phyloP scores from a whole-genome alignment of 176 grass and related monocot genomes.

The Stipa capillata region DNA sequence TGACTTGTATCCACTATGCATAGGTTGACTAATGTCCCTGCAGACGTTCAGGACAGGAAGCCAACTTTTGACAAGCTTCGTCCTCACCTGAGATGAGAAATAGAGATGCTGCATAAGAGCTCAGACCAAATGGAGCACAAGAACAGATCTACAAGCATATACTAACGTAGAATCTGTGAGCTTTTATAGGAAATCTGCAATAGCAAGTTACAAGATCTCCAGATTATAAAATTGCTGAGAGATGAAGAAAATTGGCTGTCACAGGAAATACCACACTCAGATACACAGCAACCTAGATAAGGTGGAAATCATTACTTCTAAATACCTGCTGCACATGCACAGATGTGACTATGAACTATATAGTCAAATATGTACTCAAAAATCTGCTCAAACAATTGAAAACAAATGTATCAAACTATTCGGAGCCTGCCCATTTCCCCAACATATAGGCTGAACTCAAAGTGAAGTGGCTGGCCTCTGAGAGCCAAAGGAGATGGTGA shows the following conservation, averaged over 20 bases:
- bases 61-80: conserved; percentile 64
- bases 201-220: neutral
- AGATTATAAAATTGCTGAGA: neutral
- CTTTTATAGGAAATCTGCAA: neutral
- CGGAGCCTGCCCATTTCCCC: neutral
- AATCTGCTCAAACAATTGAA: neutral
- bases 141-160: neutral
- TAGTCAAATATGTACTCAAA: neutral
- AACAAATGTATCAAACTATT: neutral
- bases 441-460: neutral
- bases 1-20: conserved; percentile 48
- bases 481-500: neutral
- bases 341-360: neutral
- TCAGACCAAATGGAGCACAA: neutral
- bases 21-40: conserved; percentile 46
- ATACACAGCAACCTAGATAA: neutral
- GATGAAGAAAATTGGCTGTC: neutral
- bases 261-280: neutral
- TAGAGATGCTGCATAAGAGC: neutral
- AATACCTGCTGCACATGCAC: neutral
- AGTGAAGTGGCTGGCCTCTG: neutral
- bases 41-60: conserved; percentile 81
- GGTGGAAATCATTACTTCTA: neutral
- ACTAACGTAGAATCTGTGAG: neutral
- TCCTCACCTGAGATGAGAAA: conserved; percentile 63